Conservation (phyloP, 768 basidiomycete species). For the Mycena alexandri region DNA sequence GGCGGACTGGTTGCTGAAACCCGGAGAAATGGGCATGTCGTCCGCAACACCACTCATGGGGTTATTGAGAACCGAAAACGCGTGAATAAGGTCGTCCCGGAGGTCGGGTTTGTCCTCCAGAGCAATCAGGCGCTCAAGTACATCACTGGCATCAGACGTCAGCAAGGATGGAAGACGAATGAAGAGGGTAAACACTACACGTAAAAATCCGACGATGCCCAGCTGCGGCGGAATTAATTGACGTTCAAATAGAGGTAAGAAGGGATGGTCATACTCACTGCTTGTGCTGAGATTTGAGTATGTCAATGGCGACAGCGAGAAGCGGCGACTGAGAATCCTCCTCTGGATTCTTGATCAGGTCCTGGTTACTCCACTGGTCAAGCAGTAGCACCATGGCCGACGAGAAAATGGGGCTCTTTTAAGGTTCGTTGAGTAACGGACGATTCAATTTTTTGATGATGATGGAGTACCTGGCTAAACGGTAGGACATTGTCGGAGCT, state of each 20-base stretch:
- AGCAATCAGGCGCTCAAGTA: background rate
- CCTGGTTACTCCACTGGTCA: slow-evolving; percentile 1
- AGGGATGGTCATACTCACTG: background rate
- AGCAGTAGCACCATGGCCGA: slow-evolving; percentile 18
- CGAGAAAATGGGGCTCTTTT: slow-evolving; percentile 12
- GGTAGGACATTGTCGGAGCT: background rate
- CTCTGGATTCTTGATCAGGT: background rate
- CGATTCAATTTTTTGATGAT: too few species aligned
- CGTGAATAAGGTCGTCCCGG: too few species aligned
- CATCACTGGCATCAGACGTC: background rate
- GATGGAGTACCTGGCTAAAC: slow-evolving; percentile 18
- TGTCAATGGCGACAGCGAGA: background rate
- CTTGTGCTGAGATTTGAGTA: background rate
- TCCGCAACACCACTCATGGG: too few species aligned
- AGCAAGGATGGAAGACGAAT: too few species aligned
- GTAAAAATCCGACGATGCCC: background rate
- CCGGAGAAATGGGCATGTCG: too few species aligned
- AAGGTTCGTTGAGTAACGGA: background rate
- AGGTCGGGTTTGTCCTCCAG: background rate
- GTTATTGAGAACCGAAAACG: too few species aligned
- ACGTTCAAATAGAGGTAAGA: background rate
- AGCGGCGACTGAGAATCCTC: background rate
- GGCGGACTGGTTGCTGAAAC: too few species aligned
- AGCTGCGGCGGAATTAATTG: background rate
- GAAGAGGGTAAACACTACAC: background rate